Conservation (phyloP, 768 basidiomycete species). For the Boletus rubropictus region DNA sequence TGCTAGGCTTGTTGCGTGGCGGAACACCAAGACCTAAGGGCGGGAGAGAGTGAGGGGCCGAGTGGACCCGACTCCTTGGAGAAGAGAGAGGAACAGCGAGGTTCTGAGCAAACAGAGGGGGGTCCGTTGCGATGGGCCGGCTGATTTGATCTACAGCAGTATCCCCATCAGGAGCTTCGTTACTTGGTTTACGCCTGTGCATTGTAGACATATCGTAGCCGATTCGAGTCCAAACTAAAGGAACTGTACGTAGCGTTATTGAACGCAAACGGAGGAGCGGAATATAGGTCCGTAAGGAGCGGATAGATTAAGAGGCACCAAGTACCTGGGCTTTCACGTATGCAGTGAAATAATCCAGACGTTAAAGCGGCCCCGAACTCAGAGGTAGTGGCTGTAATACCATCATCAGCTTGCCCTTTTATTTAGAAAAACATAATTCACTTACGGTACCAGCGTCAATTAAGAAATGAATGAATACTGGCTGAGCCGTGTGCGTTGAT, state of each 20-base stretch:
- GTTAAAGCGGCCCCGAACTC: constrained; percentile 7
- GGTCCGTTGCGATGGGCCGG: not conserved
- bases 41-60: constrained; percentile 18
- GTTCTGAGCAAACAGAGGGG: constrained; percentile 3
- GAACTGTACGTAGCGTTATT: not conserved
- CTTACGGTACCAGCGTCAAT: not conserved
- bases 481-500: not conserved
- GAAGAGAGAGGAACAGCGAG: constrained; percentile 15
- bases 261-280: not conserved
- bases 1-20: constrained; percentile 13
- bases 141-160: constrained; percentile 7
- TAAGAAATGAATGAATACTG: not conserved
- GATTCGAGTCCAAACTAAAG: not conserved
- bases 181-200: constrained; percentile 44
- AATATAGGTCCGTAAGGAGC: not conserved
- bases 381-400: constrained; percentile 6
- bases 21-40: constrained; percentile 21
- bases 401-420: constrained; percentile 4
- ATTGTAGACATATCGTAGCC: constrained; percentile 14
- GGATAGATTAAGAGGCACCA: not conserved
- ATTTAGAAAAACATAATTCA: not conserved
- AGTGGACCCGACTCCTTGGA: constrained; percentile 24
- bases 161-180: constrained; percentile 33
- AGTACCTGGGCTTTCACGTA: constrained; percentile 3
- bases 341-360: not conserved